These are phyloP conservation scores for Candida chilensis DNA, from an alignment of 805 yeast species.

Conservation along the genomic window DNA sequence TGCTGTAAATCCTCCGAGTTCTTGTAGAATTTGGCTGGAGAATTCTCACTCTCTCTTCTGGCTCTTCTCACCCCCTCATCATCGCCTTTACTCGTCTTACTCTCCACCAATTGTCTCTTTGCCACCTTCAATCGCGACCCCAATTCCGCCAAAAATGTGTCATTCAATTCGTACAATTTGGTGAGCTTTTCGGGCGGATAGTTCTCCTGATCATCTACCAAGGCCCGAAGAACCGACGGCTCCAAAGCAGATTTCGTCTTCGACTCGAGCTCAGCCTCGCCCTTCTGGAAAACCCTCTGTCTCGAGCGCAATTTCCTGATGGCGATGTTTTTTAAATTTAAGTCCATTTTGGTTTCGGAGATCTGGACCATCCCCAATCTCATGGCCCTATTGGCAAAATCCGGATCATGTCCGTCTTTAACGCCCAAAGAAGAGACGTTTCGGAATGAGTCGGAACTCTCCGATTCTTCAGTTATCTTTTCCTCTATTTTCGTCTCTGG, in stretches of 20 bases:
- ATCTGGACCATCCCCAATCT: background rate
- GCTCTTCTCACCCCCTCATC: background rate
- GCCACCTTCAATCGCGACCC: background rate
- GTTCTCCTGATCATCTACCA: background rate
- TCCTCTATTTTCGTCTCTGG: too few relatives aligned
- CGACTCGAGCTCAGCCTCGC: background rate
- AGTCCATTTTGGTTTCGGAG: background rate
- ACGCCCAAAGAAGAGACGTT: background rate
- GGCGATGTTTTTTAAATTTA: background rate
- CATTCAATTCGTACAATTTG: background rate
- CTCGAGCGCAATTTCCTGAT: background rate
- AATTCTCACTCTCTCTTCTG: too few relatives aligned
- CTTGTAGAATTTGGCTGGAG: too few relatives aligned
- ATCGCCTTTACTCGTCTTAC: background rate
- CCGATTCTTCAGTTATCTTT: too few relatives aligned
- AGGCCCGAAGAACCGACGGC: background rate
- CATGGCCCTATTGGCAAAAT: background rate
- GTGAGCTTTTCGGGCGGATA: background rate
- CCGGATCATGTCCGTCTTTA: constrained; percentile 1
- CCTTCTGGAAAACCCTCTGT: background rate
- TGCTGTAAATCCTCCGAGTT: too few relatives aligned
- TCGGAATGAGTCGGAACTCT: background rate
- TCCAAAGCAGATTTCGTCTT: background rate
- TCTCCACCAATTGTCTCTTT: background rate
- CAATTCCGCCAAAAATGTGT: background rate